phyloP scores from a whole-genome alignment of 352 stramenopile genomes.

The Phytophthora ramorum region DNA sequence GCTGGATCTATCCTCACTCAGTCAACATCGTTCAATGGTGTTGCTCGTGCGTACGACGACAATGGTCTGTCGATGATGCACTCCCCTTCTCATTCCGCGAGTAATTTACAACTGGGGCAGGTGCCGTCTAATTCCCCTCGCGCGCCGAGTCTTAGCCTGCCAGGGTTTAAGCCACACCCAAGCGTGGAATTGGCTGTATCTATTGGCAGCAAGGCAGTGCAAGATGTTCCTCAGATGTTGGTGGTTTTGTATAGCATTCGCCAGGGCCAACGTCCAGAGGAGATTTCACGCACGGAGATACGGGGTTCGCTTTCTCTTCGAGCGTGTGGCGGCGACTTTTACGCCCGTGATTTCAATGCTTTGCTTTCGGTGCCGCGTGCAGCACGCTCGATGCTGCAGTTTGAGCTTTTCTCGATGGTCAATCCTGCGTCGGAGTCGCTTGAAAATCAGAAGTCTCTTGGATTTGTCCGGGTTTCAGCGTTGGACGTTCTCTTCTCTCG shows the following conservation, averaged over 20 bases:
- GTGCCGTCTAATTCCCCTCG: slow-evolving; percentile 34
- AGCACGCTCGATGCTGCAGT: slow-evolving; percentile 74
- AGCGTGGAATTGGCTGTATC: slow-evolving; percentile 82
- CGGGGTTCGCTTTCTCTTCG: slow-evolving; percentile 72
- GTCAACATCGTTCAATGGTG: slow-evolving; percentile 20
- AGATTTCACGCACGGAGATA: slow-evolving; percentile 84
- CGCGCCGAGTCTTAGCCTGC: slow-evolving; percentile 71
- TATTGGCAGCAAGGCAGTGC: slow-evolving; percentile 69
- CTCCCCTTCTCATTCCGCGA: slow-evolving; percentile 32
- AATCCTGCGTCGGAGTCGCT: slow-evolving; percentile 64
- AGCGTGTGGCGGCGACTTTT: slow-evolving; percentile 76
- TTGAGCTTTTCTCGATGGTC: slow-evolving; percentile 78
- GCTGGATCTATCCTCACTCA: slow-evolving; percentile 71
- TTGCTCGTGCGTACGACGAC: slow-evolving; percentile 51
- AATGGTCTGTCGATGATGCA: slow-evolving; percentile 49
- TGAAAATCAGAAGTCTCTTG: slow-evolving; percentile 70
- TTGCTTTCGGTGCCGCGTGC: slow-evolving; percentile 73
- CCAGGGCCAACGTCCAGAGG: slow-evolving; percentile 52
- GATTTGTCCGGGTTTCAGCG: slow-evolving; percentile 76
- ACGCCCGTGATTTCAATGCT: slow-evolving; percentile 79
- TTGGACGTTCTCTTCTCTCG: slow-evolving; percentile 78
- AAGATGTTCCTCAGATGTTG: slow-evolving; percentile 78
- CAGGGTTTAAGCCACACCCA: slow-evolving; percentile 62
- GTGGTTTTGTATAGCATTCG: slow-evolving; percentile 70
- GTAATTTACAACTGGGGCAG: slow-evolving; percentile 13